Evolutionary conservation across 2,329 filamentous ascomycete genomes (phyloP), one percentile per base, ranked within the genome.

Genomic region (Biscogniauxia sp.): DNA sequence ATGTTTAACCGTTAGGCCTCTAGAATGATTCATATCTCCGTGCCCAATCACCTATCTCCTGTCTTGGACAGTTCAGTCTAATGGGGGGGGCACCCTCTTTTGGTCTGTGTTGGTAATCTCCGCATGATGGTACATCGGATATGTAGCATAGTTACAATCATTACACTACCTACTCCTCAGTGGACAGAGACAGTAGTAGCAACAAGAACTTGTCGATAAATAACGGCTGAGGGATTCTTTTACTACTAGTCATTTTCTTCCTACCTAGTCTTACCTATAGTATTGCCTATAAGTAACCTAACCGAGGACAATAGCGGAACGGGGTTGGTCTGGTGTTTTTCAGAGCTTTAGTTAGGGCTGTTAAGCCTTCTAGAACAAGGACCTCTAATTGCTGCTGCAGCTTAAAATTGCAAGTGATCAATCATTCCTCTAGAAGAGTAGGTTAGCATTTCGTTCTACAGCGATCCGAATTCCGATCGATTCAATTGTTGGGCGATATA

Each of bases 91-190:
- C 28, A n/a, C 13, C 11, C 20, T 56, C 25, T 37, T 25, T 37
- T 25, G 20, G 64, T 63, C 63, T 63, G 61, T 60, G 61, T 61
- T 56, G 56, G 66, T 68, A 68, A 68, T 68, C 63, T 68, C 66
- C 66, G 66, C 59, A 65, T 60, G 63, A 60, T 64, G 61, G 61
- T 68, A 58, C 64, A 66, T 66, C 61, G 66, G 57, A 56, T 50
- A n/a, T n/a, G n/a, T n/a, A 41, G 41, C 41, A 49, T 51, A 20
- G 23, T 57, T 4, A 19, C n/a, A 28, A 52, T 54, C 52, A 28
- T 54, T 53, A 51, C 50, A 23, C 23, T 23, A 23, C 23, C 23
- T 23, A 23, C 23, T 23, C 3, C 11, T 17, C 23, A 20, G 50
- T 51, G 19, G 50, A 45, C 37, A 45, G n/a, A 45, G 28, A 45